phyloP scores from a whole-genome alignment of 2,329 filamentous ascomycete species.

The Pochonia chlamydosporia region DNA sequence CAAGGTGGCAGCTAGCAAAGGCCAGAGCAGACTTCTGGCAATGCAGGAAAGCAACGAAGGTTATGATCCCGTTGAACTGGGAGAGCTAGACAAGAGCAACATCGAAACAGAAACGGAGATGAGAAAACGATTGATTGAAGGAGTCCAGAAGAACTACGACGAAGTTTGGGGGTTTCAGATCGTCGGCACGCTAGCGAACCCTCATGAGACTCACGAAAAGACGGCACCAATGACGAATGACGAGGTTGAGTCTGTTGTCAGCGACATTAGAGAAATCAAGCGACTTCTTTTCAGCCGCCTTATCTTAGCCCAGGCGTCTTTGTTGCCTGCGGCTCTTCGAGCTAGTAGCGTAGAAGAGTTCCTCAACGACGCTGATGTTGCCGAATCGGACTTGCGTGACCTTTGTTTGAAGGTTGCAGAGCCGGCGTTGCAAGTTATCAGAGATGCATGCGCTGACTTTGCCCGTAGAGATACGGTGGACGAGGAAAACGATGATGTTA shows the following conservation, averaged over 20 bases:
- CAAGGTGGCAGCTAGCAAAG: background rate
- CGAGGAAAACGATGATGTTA: constrained; percentile 11
- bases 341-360: constrained; percentile 19
- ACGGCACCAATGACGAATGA: constrained; percentile 19
- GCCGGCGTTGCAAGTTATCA: constrained; percentile 20
- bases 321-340: constrained; percentile 19
- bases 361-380: constrained; percentile 17
- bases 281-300: constrained; percentile 21
- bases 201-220: constrained; percentile 16
- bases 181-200: constrained; percentile 19
- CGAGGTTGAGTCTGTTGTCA: constrained; percentile 17
- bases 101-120: constrained; percentile 24
- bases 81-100: constrained; percentile 20
- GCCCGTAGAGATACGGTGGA: constrained; percentile 19
- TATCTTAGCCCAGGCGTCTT: constrained; percentile 18
- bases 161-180: constrained; percentile 14
- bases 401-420: constrained; percentile 21
- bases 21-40: background rate
- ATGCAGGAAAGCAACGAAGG: background rate
- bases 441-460: constrained; percentile 24
- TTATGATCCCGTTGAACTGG: background rate
- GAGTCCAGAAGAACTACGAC: constrained; percentile 19
- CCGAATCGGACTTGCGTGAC: constrained; percentile 20
- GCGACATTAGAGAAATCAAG: constrained; percentile 22
- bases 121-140: constrained; percentile 18